Base-by-base conservation (phyloP, 306 rosid species). In the Lagenaria siceraria region DNA sequence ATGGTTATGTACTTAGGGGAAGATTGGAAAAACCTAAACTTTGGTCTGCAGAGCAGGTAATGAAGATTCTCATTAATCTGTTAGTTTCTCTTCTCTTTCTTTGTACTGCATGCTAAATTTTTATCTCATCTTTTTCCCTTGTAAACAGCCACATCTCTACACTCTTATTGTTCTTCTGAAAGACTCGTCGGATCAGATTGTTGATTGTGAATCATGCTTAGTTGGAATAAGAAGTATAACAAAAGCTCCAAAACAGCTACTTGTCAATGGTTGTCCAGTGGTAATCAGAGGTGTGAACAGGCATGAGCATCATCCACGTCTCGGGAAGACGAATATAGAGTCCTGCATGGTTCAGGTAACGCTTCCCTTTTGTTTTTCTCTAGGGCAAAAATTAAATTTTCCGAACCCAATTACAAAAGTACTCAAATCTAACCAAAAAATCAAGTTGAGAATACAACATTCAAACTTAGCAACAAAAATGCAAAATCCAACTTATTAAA, bases 31-130 rank as follows among this genome's bases (percentile, higher is more conserved):
- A 76, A 56, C 96, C 98, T 58, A 92, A 82, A 85, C 93, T 90
- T 81, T 92, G 98, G 98, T 94, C 98, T 73, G 96, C 98, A 29
- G 97, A 92, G 90, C 86, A 92, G 68, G 98, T 94, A 70, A 82
- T 90, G 74, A 77, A 77, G 21, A 61, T 81, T 56, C 51, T 43
- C 51, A 42, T 21, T 14, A 5, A 43, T 64, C 3, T 43, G 54
- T 21, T 46, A 46, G 7, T 70, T 70, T 70, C 22, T 70, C 75
- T 66, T 40, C 38, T 70, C 38, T 70, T 70, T 46, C 14, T 46
- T 12, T 46, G 56, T 46, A 24, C 21, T 10, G 19, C 12, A 4
- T 21, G 24, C 31, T n/a, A 46, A 55, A 69, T 18, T 75, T 63
- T 83, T 59, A 22, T 43, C 29, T 78, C 77, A 56, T 0, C 9